A percentile compares a stretch with the other conserved stretches of the same genome.
phyloP scores from a whole-genome alignment of 148 eudicot species.

The Silene latifolia region DNA sequence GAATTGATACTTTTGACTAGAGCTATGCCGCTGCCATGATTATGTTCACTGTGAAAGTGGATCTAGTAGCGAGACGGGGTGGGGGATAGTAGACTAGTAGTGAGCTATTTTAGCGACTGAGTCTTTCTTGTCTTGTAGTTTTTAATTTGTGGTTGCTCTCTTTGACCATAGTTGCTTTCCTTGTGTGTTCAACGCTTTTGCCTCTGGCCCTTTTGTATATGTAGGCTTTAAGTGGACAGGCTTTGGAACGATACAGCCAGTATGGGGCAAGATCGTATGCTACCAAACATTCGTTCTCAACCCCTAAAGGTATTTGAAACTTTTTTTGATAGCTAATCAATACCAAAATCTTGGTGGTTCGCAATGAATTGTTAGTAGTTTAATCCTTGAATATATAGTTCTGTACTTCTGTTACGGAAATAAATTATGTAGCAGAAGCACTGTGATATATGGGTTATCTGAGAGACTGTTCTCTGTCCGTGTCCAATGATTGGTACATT shows the following conservation, averaged over 20 bases:
- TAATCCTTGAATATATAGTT: neutral
- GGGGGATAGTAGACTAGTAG: neutral
- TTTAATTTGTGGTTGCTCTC: no score
- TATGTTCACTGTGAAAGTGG: neutral
- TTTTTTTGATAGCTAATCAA: no score
- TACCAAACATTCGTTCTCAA: conserved; percentile 47
- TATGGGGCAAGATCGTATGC: conserved; percentile 38
- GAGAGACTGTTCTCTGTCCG: neutral
- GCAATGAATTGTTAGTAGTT: neutral
- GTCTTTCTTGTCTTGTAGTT: neutral
- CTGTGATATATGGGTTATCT: neutral
- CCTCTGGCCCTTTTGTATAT: conserved; percentile 1
- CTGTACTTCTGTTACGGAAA: neutral
- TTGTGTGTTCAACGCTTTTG: neutral
- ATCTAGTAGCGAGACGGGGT: no score
- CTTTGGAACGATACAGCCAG: conserved; percentile 30
- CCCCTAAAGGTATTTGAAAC: conserved; percentile 33
- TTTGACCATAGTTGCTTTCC: neutral
- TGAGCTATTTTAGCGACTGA: neutral
- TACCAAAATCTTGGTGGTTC: neutral
- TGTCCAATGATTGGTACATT: no score
- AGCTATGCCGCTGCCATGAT: neutral
- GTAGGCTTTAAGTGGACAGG: conserved; percentile 32
- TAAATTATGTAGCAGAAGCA: neutral
- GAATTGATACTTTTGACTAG: neutral